Percentiles rank a stretch among this genome's conserved stretches.
phyloP scores from a whole-genome alignment of 106 monocot genomes.

The Acanthochlamys bracteata region DNA sequence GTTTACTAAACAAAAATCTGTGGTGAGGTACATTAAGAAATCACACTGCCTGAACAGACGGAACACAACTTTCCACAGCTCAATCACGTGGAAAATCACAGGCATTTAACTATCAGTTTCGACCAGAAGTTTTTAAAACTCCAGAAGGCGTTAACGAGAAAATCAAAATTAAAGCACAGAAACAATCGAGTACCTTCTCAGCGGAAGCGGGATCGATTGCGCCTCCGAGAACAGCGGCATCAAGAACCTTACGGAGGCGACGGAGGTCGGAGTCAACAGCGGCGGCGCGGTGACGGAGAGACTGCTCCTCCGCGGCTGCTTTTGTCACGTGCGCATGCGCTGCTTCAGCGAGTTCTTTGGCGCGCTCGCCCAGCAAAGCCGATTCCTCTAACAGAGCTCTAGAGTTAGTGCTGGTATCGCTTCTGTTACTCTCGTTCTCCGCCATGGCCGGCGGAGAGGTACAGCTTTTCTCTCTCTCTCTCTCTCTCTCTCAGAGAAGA shows the following conservation, averaged over 20 bases:
- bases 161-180: not conserved
- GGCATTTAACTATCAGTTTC: no score
- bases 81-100: no score
- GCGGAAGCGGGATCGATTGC: slow-evolving; percentile 30
- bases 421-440: no score
- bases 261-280: slow-evolving; percentile 73
- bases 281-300: slow-evolving; percentile 60
- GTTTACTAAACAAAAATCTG: no score
- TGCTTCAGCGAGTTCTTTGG: slow-evolving; percentile 77
- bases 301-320: slow-evolving; percentile 65
- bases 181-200: slow-evolving; percentile 51
- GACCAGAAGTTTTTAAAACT: no score
- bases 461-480: no score
- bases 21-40: not conserved
- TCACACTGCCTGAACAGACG: not conserved
- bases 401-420: not conserved
- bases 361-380: slow-evolving; percentile 35
- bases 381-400: slow-evolving; percentile 36
- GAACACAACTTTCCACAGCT: no score
- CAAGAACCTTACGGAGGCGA: slow-evolving; percentile 33
- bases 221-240: not conserved
- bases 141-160: not conserved
- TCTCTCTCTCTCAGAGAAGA: no score
- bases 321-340: slow-evolving; percentile 46
- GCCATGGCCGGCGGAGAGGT: no score